Conservation (phyloP, 805 yeast genomes). For the Candida golubevii region DNA sequence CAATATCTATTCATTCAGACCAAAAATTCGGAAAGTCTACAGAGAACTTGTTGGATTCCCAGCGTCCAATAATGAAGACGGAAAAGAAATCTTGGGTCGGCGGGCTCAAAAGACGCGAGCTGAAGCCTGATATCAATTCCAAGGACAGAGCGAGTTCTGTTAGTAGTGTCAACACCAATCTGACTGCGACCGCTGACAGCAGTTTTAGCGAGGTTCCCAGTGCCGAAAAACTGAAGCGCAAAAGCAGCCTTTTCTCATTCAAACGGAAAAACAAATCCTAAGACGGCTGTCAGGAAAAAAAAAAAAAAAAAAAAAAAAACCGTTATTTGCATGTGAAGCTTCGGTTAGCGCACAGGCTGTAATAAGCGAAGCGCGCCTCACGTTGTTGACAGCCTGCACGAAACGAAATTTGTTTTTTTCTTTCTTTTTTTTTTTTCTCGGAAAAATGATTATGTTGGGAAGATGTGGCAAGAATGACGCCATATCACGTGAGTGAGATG, state of each 20-base stretch:
- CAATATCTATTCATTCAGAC: not conserved
- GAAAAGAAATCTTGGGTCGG: conserved; percentile 42
- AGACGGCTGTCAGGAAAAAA: not conserved
- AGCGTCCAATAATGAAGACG: conserved; percentile 8
- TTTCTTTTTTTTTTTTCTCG: no score
- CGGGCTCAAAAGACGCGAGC: conserved; percentile 31
- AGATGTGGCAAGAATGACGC: not conserved
- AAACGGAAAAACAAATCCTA: conserved; percentile 21
- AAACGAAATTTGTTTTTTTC: no score
- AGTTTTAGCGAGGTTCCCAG: conserved; percentile 4
- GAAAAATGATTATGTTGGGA: no score
- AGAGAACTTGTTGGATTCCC: conserved; percentile 1
- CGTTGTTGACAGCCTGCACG: no score
- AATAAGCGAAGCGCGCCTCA: no score
- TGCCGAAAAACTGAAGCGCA: conserved; percentile 13
- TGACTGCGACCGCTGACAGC: conserved; percentile 6
- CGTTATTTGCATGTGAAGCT: no score
- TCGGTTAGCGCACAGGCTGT: no score
- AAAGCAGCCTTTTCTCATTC: conserved; percentile 36
- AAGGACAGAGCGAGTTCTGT: conserved; percentile 20
- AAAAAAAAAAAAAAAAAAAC: no score
- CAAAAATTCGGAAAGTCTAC: conserved; percentile 4
- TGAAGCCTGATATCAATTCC: conserved; percentile 17
- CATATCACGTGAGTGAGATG: conserved; percentile 10
- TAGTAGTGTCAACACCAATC: conserved; percentile 17